phyloP scores from a whole-genome alignment of 805 yeast species.

The Candida rishiriensis region DNA sequence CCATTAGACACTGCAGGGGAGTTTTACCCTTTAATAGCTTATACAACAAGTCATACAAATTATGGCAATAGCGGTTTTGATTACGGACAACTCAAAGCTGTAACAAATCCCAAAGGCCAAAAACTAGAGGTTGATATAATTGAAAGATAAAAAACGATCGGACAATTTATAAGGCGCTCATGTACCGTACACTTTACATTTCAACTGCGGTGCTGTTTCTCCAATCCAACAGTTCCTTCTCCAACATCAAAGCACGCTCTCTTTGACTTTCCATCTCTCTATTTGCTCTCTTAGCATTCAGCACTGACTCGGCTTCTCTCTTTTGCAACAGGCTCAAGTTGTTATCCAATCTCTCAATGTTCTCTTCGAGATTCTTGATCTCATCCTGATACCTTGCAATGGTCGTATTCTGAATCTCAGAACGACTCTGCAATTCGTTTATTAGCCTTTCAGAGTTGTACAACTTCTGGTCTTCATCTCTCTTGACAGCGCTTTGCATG shows the following conservation, averaged over 20 bases:
- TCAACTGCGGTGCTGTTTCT: slow-evolving; percentile 23
- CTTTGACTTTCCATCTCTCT: slow-evolving; percentile 54
- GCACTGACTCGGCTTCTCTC: slow-evolving; percentile 40
- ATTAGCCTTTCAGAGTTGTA: slow-evolving; percentile 48
- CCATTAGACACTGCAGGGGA: too few relatives aligned
- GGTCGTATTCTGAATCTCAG: slow-evolving; percentile 46
- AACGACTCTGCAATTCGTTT: slow-evolving; percentile 48
- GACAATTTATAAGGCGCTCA: too few relatives aligned
- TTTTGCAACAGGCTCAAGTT: slow-evolving; percentile 39
- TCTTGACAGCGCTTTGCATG: slow-evolving; percentile 40
- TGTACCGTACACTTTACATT: too few relatives aligned
- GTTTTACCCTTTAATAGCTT: too few relatives aligned
- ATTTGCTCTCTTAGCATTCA: slow-evolving; percentile 42
- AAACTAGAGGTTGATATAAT: too few relatives aligned
- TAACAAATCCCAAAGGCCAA: too few relatives aligned
- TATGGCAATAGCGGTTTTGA: too few relatives aligned
- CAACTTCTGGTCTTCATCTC: slow-evolving; percentile 48
- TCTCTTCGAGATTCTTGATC: slow-evolving; percentile 49
- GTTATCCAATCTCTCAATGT: slow-evolving; percentile 41
- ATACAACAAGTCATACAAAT: too few relatives aligned
- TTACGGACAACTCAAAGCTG: too few relatives aligned
- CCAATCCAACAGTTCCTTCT: slow-evolving; percentile 57
- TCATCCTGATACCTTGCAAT: slow-evolving; percentile 55
- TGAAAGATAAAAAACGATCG: too few relatives aligned
- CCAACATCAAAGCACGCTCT: slow-evolving; percentile 47